Conservation (phyloP, 108 stramenopile species). For the Tribonema minus region DNA sequence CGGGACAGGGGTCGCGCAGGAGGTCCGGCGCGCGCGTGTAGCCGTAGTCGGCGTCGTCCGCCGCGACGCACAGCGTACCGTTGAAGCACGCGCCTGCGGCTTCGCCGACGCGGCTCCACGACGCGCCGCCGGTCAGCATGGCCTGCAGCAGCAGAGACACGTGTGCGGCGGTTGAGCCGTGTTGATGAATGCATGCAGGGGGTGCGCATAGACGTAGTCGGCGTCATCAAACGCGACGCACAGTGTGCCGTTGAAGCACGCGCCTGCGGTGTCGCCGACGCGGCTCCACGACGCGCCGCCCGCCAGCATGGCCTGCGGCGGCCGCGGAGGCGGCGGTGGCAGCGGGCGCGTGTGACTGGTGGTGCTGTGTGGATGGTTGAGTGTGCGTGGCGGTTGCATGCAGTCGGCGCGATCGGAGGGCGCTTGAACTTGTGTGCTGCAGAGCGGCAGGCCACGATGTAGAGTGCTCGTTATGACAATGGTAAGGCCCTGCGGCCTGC, state of each 20-base stretch:
- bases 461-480: too few relatives aligned
- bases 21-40: slow-evolving; percentile 11
- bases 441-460: too few relatives aligned
- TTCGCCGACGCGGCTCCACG: slow-evolving; percentile 12
- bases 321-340: too few relatives aligned
- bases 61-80: slow-evolving; percentile 43
- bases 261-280: not conserved
- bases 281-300: slow-evolving; percentile 20
- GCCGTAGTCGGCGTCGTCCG: not conserved
- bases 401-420: too few relatives aligned
- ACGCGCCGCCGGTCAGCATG: slow-evolving; percentile 33
- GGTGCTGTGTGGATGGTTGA: too few relatives aligned
- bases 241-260: slow-evolving; percentile 33
- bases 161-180: not conserved
- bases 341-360: too few relatives aligned
- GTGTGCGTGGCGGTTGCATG: too few relatives aligned
- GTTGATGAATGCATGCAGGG: not conserved
- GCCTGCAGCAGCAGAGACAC: not conserved
- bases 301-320: slow-evolving; percentile 28
- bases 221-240: slow-evolving; percentile 14
- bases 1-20: slow-evolving; percentile 17
- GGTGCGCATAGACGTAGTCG: not conserved
- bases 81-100: slow-evolving; percentile 28
- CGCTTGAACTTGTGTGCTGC: too few relatives aligned
- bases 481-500: too few relatives aligned